Evolutionary conservation across 1,284 basidiomycete genomes (phyloP).

Genomic region (Trichosporon sp.): DNA sequence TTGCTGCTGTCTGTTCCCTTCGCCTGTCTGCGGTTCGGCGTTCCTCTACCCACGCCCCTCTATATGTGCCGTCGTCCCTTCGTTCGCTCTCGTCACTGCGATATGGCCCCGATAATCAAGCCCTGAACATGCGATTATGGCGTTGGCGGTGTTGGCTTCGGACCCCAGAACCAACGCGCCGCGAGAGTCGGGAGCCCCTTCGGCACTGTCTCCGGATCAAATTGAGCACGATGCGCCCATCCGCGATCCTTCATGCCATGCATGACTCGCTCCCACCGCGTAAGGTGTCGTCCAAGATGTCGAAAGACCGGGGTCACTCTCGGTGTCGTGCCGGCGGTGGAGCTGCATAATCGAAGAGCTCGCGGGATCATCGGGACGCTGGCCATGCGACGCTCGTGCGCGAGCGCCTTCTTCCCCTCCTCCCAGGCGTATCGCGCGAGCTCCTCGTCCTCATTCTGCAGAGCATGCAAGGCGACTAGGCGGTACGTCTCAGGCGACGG

Average conservation of each 20-base stretch:
- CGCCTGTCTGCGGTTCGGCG: neutral
- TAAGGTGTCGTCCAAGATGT: conserved; percentile 2
- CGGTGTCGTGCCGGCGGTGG: neutral
- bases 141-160: neutral
- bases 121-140: neutral
- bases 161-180: neutral
- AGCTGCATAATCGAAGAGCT: neutral
- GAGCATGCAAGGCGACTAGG: conserved; percentile 18
- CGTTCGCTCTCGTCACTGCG: too few relatives aligned
- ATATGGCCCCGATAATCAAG: too few relatives aligned
- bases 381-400: neutral
- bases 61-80: too few relatives aligned
- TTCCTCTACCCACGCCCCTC: neutral
- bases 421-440: neutral
- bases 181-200: neutral
- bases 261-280: conserved; percentile 4
- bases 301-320: neutral
- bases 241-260: conserved; percentile 4
- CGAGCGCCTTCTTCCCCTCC: neutral
- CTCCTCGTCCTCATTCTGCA: conserved; percentile 3
- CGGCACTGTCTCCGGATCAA: neutral
- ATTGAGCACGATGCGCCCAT: neutral
- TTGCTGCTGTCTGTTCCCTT: neutral
- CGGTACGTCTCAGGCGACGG: neutral
- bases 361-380: neutral